Evolutionary conservation across 768 basidiomycete species (phyloP), one percentile per base, ranked within the genome.

Genomic region (Tylopilus subfusipes): DNA sequence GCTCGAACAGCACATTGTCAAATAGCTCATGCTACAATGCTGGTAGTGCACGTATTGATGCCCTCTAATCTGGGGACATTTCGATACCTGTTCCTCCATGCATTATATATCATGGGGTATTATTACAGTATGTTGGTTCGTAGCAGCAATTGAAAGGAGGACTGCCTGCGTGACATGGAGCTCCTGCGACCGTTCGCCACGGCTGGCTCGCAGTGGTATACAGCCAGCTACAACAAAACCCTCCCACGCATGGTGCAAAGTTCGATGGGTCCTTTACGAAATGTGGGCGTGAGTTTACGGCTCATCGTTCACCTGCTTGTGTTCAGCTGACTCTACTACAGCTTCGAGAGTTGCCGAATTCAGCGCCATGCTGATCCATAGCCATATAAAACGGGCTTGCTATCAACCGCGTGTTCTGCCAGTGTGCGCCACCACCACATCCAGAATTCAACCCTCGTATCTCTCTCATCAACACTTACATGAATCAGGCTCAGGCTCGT

Each of bases 401-500:
- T 18, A 24, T 19, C 11, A n/a, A 16, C 21, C 19, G 42, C 34
- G 48, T 43, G 59, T 8, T 11, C 42, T 50, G n/a, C n/a, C n/a
- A n/a, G n/a, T n/a, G 61, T 50, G 36, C 36, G 21, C 51, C 9
- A 18, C 25, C 43, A 33, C 30, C 30, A 30, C 24, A 22, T 18
- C 18, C 34, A 34, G 48, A 38, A 48, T 14, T 2, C 8, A 10
- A 0, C 11, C 12, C 22, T 24, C 11, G 2, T n/a, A 1, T 54
- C 36, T 9, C 19, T 40, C 31, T 36, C 9, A 45, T 4, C 16
- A 27, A 4, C 14, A 14, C 16, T 36, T n/a, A 24, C 18, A 65
- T 66, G 64, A 58, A 16, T 19, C 57, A 57, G 25, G n/a, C n/a
- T n/a, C n/a, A n/a, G n/a, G n/a, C 50, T 48, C 65, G 65, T 16